Base-by-base conservation (phyloP, 805 yeast species). In the Candida pseudofarinosa region DNA sequence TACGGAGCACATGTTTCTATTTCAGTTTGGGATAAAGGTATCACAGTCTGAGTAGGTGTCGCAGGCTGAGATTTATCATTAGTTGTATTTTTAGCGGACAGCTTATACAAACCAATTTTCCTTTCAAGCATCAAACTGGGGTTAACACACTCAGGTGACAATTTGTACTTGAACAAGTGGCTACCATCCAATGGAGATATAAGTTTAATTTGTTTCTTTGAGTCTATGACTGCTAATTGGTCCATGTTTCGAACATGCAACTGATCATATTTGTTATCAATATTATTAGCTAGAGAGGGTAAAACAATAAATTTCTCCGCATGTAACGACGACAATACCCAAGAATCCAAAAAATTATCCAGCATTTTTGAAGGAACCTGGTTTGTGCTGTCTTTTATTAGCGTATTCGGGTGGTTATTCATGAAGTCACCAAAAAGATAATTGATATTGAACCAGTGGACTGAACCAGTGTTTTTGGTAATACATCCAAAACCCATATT, bases 371-470 rank as follows among this genome's bases (percentile, higher is more conserved):
- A 13, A 12, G 13, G 49, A 33, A 44, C 45, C 18, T 50, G 51
- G 10, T 35, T 43, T 12, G 30, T 14, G 15, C 34, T 37, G 16
- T 45, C 46, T 35, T 40, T 38, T 3, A 37, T 44, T 18, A 60
- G 47, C 12, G 51, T 52, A 41, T 59, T 67, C 12, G 69, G 71
- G 23, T 47, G 49, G 40, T 64, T 65, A 41, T 54, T 59, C 37
- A 51, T 49, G 35, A 55, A 54, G 37, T 59, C 61, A 1, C 71
- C 72, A 4, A 59, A 55, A 47, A 54, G 52, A 44, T 74, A 72
- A 45, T 72, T 75, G 38, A 66, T 59, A 41, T 71, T 71, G 55
- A 76, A 83, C 74, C 83, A 80, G 52, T 83, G 88, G 15, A 83
- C 59, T 1, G 85, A 74, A 0, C 88, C 88, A 12, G 76, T 67